Evolutionary conservation across 805 yeast species (phyloP).

Genomic region (Candida parachauliodes): DNA sequence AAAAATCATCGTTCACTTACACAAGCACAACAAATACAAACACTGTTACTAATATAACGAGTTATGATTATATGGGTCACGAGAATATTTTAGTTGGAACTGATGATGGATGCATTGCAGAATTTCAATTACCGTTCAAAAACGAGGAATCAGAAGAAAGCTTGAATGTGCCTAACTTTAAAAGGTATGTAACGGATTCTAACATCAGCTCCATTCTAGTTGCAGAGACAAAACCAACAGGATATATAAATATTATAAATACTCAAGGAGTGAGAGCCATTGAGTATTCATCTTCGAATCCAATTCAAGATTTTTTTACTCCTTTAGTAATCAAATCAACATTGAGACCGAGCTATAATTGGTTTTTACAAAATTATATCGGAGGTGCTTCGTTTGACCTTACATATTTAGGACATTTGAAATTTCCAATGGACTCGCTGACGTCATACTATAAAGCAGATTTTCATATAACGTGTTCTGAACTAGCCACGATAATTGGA

Average conservation of each 20-base stretch:
- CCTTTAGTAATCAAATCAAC: conserved; percentile 23
- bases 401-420: conserved; percentile 2
- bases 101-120: conserved; percentile 56
- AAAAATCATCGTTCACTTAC: conserved; percentile 22
- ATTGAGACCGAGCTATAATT: conserved; percentile 28
- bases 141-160: conserved; percentile 12
- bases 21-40: conserved; percentile 8
- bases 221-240: conserved; percentile 19
- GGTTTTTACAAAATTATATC: conserved; percentile 22
- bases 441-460: conserved; percentile 19
- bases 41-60: conserved; percentile 32
- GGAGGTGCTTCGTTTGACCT: conserved; percentile 27
- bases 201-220: conserved; percentile 25
- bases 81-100: conserved; percentile 53
- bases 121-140: conserved; percentile 42
- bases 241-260: conserved; percentile 24
- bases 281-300: conserved; percentile 24
- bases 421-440: conserved; percentile 2
- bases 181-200: conserved; percentile 28
- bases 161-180: conserved; percentile 27
- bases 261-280: conserved; percentile 26
- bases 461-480: conserved; percentile 25
- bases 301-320: conserved; percentile 22
- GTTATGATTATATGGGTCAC: conserved; percentile 45
- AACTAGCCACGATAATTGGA: conserved; percentile 27